Evolutionary conservation across 2,329 filamentous ascomycete species (phyloP), one percentile per base, ranked within the genome.

Genomic region (Colletotrichum melonis): DNA sequence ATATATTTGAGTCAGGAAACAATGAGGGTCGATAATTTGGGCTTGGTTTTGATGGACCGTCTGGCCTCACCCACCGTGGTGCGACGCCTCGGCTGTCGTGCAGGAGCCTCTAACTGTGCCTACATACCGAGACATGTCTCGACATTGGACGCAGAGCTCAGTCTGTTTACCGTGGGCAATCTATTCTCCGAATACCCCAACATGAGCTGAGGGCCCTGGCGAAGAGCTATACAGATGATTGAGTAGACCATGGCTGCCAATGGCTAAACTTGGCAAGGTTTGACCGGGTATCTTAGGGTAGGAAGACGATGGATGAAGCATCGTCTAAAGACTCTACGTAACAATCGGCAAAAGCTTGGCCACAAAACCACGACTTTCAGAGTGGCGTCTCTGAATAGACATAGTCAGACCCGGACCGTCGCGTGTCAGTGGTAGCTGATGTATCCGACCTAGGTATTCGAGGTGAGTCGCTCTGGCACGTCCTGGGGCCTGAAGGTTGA

Each of bases 271-370:
- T 63, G 69, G 69, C 69, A 24, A 30, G 28, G 69, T 63, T 69
- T 72, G 55, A 35, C 67, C 64, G 16, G 62, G 69, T 72, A 57
- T 67, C 56, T n/a, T n/a, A 19, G n/a, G 46, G 54, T 11, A 49
- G 49, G 46, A 52, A n/a, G 19, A 32, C 16, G 56, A 63, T 16
- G 16, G n/a, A 57, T 12, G 26, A 26, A n/a, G 49, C 62, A 64
- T 56, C 49, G 16, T 42, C n/a, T 11, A 28, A 38, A 28, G 42
- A 24, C 26, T n/a, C 46, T 12, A 63, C 14, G 16, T 26, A 28
- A 12, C 35, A 46, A 46, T 19, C 58, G 19, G 58, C 58, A 28
- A 1, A 22, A 62, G 58, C 9, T 14, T 11, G 32, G 35, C 32
- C 22, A 38, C 57, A 49, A 30, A 26, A 49, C 42, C 42, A 19